These are phyloP conservation scores for Chrysopogon serrulatus DNA, from an alignment of 176 grass and related monocot species.

Conservation along the genomic window DNA sequence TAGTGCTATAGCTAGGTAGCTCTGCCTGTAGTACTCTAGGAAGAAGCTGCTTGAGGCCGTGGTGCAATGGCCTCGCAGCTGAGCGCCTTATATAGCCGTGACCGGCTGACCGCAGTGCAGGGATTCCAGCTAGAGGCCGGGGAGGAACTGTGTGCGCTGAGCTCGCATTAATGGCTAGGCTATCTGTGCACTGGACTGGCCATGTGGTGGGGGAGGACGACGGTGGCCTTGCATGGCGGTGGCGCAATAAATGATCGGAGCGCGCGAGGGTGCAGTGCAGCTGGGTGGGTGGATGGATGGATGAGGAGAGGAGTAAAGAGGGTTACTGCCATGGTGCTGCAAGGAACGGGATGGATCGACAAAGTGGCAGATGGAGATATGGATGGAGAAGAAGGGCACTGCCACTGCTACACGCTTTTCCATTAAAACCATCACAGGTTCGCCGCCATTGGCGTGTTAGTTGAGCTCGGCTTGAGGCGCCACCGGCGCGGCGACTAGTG, in stretches of 20 bases:
- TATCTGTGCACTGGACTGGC: not conserved
- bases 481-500: not conserved
- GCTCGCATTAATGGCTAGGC: constrained; percentile 23
- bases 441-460: not conserved
- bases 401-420: not conserved
- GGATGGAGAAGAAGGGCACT: not conserved
- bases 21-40: not conserved
- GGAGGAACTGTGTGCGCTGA: no score
- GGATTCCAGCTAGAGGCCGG: no score
- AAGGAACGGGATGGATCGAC: not conserved
- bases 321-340: not conserved
- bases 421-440: not conserved
- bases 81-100: constrained; percentile 20
- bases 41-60: not conserved
- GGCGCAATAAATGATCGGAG: constrained; percentile 24
- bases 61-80: not conserved
- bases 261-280: not conserved
- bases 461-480: no score
- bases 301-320: constrained; percentile 27
- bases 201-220: constrained; percentile 39
- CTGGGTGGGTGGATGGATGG: constrained; percentile 2
- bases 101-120: no score
- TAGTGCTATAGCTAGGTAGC: not conserved
- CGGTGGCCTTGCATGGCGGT: not conserved
- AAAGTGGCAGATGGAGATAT: constrained; percentile 7